These are phyloP conservation scores for Cryptosporidium bovis DNA, from an alignment of 169 alveolate genomes.

Conservation along the genomic window DNA sequence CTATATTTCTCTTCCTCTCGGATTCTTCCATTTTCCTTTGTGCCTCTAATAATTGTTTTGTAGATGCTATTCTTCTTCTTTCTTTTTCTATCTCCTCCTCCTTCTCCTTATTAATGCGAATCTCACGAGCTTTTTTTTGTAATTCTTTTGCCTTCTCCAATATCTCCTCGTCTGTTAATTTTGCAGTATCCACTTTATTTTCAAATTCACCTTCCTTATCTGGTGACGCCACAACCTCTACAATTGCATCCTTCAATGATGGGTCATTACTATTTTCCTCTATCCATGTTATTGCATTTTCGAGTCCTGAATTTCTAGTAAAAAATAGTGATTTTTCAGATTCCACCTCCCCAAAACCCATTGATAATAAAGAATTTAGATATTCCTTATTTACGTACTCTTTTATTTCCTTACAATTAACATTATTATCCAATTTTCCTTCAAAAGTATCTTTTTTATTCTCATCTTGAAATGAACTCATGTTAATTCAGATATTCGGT, in stretches of 20 bases:
- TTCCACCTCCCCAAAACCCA: slow-evolving; percentile 76
- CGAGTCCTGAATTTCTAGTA: slow-evolving; percentile 68
- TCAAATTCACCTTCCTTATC: not conserved
- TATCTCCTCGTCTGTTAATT: slow-evolving; percentile 77
- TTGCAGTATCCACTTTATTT: slow-evolving; percentile 25
- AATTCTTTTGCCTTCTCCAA: slow-evolving; percentile 76
- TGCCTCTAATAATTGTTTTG: slow-evolving; percentile 79
- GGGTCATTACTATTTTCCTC: slow-evolving; percentile 70
- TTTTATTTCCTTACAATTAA: slow-evolving; percentile 44
- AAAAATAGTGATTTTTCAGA: slow-evolving; percentile 76
- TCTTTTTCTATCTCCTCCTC: slow-evolving; percentile 80
- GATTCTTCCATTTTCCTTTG: slow-evolving; percentile 78
- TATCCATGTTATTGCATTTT: slow-evolving; percentile 76
- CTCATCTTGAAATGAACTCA: not conserved
- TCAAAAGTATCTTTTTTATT: not conserved
- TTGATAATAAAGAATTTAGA: slow-evolving; percentile 52
- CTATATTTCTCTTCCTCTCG: slow-evolving; percentile 74
- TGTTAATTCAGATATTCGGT: not conserved
- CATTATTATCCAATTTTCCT: not conserved
- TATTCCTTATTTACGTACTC: slow-evolving; percentile 22
- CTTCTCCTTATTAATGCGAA: slow-evolving; percentile 77
- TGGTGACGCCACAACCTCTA: slow-evolving; percentile 42
- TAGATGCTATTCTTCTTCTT: slow-evolving; percentile 74
- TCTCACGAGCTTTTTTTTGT: slow-evolving; percentile 76
- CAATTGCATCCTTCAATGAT: slow-evolving; percentile 63